phyloP scores from a whole-genome alignment of 2,329 filamentous ascomycete genomes.

The Aulographum hederae region DNA sequence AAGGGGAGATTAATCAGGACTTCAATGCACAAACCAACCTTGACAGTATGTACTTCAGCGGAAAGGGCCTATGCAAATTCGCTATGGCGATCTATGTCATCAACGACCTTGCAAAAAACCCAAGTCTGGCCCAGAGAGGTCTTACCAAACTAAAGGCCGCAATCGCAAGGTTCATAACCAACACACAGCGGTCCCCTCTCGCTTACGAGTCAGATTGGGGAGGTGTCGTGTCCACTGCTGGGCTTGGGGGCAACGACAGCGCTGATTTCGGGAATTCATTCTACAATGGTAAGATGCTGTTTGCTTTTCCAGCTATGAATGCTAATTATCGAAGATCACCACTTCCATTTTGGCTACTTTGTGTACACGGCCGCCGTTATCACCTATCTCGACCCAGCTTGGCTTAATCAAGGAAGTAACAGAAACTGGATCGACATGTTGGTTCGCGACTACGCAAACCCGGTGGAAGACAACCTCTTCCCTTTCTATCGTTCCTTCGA shows the following conservation, averaged over 20 bases:
- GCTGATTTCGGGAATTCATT: constrained; percentile 81
- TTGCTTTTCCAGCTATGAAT: not conserved
- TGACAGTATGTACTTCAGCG: constrained; percentile 84
- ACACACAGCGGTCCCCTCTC: constrained; percentile 28
- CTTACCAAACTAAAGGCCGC: constrained; percentile 29
- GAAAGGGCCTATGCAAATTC: constrained; percentile 33
- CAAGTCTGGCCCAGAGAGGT: constrained; percentile 27
- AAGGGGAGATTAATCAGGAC: constrained; percentile 58
- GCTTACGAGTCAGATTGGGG: constrained; percentile 48
- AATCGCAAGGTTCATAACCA: constrained; percentile 27
- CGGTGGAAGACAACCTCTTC: constrained; percentile 55
- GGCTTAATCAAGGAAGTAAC: constrained; percentile 45
- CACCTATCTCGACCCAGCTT: constrained; percentile 55
- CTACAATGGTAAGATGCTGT: constrained; percentile 46
- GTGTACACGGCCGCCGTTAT: constrained; percentile 75
- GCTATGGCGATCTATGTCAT: constrained; percentile 25
- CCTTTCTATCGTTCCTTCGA: constrained; percentile 75
- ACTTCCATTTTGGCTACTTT: constrained; percentile 60
- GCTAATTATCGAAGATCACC: not conserved
- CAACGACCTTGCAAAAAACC: constrained; percentile 40
- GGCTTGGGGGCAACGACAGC: constrained; percentile 47
- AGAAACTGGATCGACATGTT: constrained; percentile 67
- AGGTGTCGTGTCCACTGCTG: constrained; percentile 60
- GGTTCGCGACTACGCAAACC: constrained; percentile 70
- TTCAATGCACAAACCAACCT: constrained; percentile 56